Evolutionary conservation across 257 asterid genomes (phyloP).

Genomic region (Plantago major): DNA sequence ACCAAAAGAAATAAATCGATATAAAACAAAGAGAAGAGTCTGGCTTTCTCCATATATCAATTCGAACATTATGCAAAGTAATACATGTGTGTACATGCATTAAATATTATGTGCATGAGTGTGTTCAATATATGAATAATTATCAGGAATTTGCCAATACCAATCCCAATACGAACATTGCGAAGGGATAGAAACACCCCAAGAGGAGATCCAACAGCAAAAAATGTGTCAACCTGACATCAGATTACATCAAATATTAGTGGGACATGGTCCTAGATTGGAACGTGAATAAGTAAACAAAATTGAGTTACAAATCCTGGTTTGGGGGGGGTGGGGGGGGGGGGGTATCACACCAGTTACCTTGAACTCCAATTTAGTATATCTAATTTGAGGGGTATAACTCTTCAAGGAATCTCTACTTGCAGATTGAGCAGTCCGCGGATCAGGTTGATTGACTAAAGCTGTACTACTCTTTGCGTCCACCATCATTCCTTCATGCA

Average conservation of each 20-base stretch:
- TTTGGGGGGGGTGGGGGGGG: no score
- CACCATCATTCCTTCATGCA: constrained; percentile 33
- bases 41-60: no score
- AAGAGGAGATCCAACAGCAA: constrained; percentile 96
- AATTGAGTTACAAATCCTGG: background rate
- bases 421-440: constrained; percentile 32
- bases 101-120: constrained; percentile 1
- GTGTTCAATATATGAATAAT: background rate
- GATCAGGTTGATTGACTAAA: constrained; percentile 29
- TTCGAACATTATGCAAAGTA: no score
- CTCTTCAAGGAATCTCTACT: constrained; percentile 44
- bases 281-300: constrained; percentile 11
- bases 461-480: constrained; percentile 28
- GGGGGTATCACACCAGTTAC: constrained; percentile 24
- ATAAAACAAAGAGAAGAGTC: no score
- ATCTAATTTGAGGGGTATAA: constrained; percentile 70
- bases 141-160: constrained; percentile 38
- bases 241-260: constrained; percentile 19
- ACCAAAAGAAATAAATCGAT: no score
- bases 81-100: no score
- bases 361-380: constrained; percentile 80
- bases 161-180: constrained; percentile 86
- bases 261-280: constrained; percentile 11
- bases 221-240: constrained; percentile 89
- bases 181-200: constrained; percentile 97